Evolutionary conservation across 345 rosid genomes (phyloP), one percentile per base, ranked within the genome.

Genomic region (Corchorus capsularis): DNA sequence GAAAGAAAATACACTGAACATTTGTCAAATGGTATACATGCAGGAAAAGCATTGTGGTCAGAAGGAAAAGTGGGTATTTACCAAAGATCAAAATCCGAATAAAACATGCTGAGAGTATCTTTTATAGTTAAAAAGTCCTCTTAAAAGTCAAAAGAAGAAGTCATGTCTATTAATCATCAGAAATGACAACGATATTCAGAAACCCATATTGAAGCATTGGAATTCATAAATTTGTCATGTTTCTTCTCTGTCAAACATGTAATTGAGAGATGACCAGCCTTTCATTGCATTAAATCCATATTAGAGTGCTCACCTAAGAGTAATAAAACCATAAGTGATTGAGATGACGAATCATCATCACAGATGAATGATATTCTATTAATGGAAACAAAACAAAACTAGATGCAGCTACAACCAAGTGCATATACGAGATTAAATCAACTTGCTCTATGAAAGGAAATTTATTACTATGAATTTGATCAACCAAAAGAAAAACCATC

Each of bases 281-380:
- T 69, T 50, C 46, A 16, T 69, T 69, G 73, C 61, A 69, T 35
- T 49, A 70, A 69, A n/a, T 53, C 49, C 32, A 11, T 37, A 70
- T 53, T 70, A 53, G 32, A 35, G 11, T 35, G 14, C 47, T 53
- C 27, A 70, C 8, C 3, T 16, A 32, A 16, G 12, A 61, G 73
- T 53, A 34, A 70, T 5, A 69, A 70, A 70, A 70, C 49, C 17
- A 53, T 53, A 52, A 70, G 34, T 70, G 17, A 35, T 35, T 8
- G 57, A 70, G 8, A 35, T 70, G 3, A 70, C 17, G 32, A 2
- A 70, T 53, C 62, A 69, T 16, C 45, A 70, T 35, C 32, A n/a
- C 34, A 19, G 34, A 52, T 5, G 17, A 70, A 5, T 12, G 5
- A 53, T 53, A 47, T 53, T 70, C 62, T 35, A 52, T 17, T 9